phyloP scores from a whole-genome alignment of 225 moss, liverwort and hornwort genomes.

The Physcomitrium patens region DNA sequence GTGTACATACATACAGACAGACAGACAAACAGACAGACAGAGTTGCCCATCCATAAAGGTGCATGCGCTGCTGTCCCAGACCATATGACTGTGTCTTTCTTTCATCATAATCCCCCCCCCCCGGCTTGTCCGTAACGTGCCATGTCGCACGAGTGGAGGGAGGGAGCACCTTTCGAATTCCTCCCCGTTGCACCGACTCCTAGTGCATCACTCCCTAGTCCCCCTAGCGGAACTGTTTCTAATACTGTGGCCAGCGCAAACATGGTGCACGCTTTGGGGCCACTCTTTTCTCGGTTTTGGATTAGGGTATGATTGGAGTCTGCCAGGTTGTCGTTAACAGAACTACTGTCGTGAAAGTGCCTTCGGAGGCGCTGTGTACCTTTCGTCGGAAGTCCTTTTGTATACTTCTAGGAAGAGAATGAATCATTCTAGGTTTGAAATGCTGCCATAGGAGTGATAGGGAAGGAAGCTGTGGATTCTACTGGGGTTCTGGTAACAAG shows the following conservation, averaged over 20 bases:
- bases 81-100: not conserved
- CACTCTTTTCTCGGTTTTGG: no score
- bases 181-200: constrained; percentile 11
- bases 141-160: constrained; percentile 16
- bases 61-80: not conserved
- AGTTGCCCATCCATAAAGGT: not conserved
- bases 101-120: not conserved
- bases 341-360: not conserved
- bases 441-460: no score
- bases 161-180: not conserved
- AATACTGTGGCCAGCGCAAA: not conserved
- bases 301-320: not conserved
- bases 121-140: constrained; percentile 30
- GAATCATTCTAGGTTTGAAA: no score
- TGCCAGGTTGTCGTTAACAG: not conserved
- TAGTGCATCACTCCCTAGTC: not conserved
- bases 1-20: no score
- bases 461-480: not conserved
- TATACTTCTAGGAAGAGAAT: not conserved
- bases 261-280: not conserved
- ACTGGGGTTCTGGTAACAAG: not conserved
- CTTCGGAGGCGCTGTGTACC: not conserved
- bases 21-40: no score
- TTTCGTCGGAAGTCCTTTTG: not conserved
- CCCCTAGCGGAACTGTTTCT: not conserved